Base-by-base conservation (phyloP, 257 asterid species). In the Verbascum thapsus region DNA sequence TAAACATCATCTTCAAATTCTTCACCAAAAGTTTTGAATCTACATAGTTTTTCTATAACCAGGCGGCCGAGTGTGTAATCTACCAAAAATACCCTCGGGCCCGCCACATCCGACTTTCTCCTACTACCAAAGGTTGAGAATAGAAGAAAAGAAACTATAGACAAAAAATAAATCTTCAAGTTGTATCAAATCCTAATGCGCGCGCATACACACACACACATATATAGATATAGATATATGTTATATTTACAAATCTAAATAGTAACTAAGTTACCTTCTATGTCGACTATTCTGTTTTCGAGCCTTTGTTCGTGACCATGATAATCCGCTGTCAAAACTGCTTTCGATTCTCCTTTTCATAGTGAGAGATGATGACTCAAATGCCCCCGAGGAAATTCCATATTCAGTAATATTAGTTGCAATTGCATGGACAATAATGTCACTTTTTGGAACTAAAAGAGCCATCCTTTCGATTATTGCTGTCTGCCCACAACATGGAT, bases 401-500 rank as follows among this genome's bases (percentile, higher is more conserved):
- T 78, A 88, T 63, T 83, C 76, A 18, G 75, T 74, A 30, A 88
- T 73, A 65, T 85, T 84, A 47, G 98, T 91, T 6, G 69, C 88
- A 7, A 86, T 73, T 62, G 94, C 95, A 72, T 91, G 80, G 60
- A 88, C 74, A 7, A 42, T 34, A 16, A 72, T 66, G 68, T 84
- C 94, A 34, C 82, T 79, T 79, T 81, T 84, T 48, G 95, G 94
- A 41, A 76, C 85, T 70, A 78, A 55, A 42, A 70, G 61, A 30
- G 71, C 52, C 58, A 75, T 70, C 61, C 72, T 81, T 83, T 88
- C 94, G 37, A 91, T 64, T 37, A 84, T 34, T 51, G 86, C 85
- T 35, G 79, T 81, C 76, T 88, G 98, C 58, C 98, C 96, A 37
- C 89, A 88, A 19, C 69, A n/a, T 20, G 89, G 79, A 60, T 82